Base-by-base conservation (phyloP, 2,329 filamentous ascomycete species). In the Neonectria coccinea region DNA sequence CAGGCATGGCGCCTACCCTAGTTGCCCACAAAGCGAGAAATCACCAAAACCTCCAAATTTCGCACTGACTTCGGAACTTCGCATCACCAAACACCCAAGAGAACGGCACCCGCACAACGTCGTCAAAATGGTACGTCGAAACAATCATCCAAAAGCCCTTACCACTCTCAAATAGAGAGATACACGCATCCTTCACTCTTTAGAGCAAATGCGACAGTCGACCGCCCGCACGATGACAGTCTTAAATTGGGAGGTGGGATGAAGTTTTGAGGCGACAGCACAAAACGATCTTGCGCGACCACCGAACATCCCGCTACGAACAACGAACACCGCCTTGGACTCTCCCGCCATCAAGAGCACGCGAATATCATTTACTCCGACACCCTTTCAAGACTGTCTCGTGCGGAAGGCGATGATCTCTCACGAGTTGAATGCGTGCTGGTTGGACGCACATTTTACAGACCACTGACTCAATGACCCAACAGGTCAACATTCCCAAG, bases 401-500 rank as follows among this genome's bases (percentile, higher is more conserved):
- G 60, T 62, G 68, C 52, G 60, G 55, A 57, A 44, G 39, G 57
- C 59, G 61, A 48, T 51, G 45, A 56, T 62, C 56, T 59, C 25
- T 54, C 54, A 53, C 48, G 45, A 63, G 56, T 29, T 44, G 62
- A 47, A 73, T 51, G 54, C 36, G 55, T 55, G 56, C n/a, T 56
- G 57, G 22, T 7, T 51, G 41, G 42, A 48, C n/a, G 18, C 55
- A 67, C 59, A 56, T 48, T 59, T 56, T 57, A 42, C 66, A 71
- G 58, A 62, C 63, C 56, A 74, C 75, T 79, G 75, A 80, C 77
- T 72, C 61, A 68, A 59, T 70, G 61, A 58, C 71, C 63, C 62
- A 63, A 69, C 75, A 95, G 94, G 94, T 97, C 88, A 97, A 97
- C 92, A 92, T 97, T 87, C 94, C 94, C 81, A 97, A 97, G 89